Base-by-base conservation (phyloP, 768 basidiomycete species). In the Ramaria rubella region DNA sequence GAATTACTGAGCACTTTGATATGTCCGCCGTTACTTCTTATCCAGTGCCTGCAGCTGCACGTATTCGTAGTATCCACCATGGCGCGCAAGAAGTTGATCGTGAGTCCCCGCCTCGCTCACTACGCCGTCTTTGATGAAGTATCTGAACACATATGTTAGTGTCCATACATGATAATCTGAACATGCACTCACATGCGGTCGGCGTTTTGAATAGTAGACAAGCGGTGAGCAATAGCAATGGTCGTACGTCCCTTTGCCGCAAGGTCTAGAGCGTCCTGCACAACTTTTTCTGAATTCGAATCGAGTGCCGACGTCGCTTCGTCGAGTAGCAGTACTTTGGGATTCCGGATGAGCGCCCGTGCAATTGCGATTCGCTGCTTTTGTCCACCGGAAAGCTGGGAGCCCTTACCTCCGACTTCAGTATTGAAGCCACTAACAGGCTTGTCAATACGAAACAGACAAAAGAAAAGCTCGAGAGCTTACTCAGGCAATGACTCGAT, bases 201-300 rank as follows among this genome's bases (percentile, higher is more conserved):
- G 14, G 92, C 91, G 63, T 92, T 90, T 69, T 95, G 92, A 61
- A 96, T 94, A 2, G 90, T 93, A 15, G 88, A 90, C 57, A 99
- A 72, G 54, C 96, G 81, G 72, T 98, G 96, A 2, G 95, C 95
- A 60, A 99, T 95, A 15, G 94, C 89, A 58, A 94, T 87, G 8
- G 94, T 96, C 6, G 94, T 95, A 57, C 95, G 81, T 38, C 94
- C 94, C 72, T 83, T 88, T 2, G 93, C 85, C 5, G 94, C 96
- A 65, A 83, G 80, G 70, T 98, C 96, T 27, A 98, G 78, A 3
- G 96, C 96, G 5, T 81, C 86, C 65, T 98, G 95, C 9, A 99
- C 96, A 50, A 98, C 86, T 69, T 90, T 91, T 71, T 96, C 94
- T 19, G 88, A 91, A 64, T 84, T 86, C 8, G 89, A 90, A 67